A percentile compares a stretch with the other conserved stretches of the same genome.
Conservation (phyloP, 2,329 filamentous ascomycete species). For the Dactylellina sp. region DNA sequence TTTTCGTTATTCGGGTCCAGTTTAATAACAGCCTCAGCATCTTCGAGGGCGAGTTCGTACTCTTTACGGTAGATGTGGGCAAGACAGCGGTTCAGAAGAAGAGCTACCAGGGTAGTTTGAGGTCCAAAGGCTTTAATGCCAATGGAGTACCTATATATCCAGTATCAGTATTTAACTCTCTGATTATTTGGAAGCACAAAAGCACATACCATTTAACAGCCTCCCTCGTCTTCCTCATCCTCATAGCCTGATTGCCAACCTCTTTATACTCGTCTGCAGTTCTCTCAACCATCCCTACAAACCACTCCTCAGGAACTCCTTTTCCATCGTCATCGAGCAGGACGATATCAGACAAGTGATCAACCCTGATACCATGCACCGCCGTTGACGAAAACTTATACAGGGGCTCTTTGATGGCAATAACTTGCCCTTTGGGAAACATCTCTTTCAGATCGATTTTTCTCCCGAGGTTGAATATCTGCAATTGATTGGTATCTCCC, state of each 20-base stretch:
- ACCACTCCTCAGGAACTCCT: slow-evolving; percentile 23
- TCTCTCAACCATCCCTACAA: not conserved
- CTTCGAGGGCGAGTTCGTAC: slow-evolving; percentile 5
- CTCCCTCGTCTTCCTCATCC: slow-evolving; percentile 1
- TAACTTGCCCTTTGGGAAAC: slow-evolving; percentile 29
- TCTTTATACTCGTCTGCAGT: slow-evolving; percentile 14
- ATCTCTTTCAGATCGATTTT: slow-evolving; percentile 6
- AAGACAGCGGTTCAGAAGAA: slow-evolving; percentile 23
- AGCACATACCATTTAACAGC: slow-evolving; percentile 33
- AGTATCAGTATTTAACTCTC: not conserved
- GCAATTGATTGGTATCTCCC: slow-evolving; percentile 15
- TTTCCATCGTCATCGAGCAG: slow-evolving; percentile 28
- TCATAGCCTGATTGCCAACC: slow-evolving; percentile 31
- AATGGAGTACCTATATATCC: slow-evolving; percentile 22
- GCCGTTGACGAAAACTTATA: slow-evolving; percentile 29
- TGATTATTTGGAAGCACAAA: not conserved
- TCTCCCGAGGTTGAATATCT: slow-evolving; percentile 24
- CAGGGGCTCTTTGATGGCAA: slow-evolving; percentile 38
- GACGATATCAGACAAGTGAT: slow-evolving; percentile 38
- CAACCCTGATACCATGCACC: slow-evolving; percentile 30
- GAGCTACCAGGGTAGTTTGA: not conserved
- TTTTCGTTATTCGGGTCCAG: slow-evolving; percentile 28
- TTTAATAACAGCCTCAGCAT: slow-evolving; percentile 15
- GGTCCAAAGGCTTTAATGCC: not conserved
- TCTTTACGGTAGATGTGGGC: not conserved